A percentile compares a stretch with the other conserved stretches of the same genome.
phyloP scores from a whole-genome alignment of 192 early-diverging fungal genomes.

The Mortierella antarctica region DNA sequence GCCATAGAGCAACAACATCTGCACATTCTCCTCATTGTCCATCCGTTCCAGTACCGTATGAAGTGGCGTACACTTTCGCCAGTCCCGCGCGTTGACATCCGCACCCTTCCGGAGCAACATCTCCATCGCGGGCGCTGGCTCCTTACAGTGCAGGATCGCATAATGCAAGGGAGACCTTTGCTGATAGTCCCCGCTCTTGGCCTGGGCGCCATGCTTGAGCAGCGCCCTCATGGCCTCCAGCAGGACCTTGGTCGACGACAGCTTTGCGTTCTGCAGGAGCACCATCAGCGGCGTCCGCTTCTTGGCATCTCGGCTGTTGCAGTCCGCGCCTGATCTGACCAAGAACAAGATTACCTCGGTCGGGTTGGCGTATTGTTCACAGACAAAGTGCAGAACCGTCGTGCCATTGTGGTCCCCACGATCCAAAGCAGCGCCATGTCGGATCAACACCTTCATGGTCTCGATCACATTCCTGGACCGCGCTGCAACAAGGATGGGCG shows the following conservation, averaged over 20 bases:
- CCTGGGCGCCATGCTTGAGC: conserved; percentile 38
- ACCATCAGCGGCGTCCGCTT: conserved; percentile 50
- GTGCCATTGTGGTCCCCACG: conserved; percentile 47
- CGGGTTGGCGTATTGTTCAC: conserved; percentile 40
- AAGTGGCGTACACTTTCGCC: conserved; percentile 27
- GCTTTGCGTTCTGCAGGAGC: conserved; percentile 24
- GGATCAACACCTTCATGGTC: conserved; percentile 31
- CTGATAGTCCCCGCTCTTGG: conserved; percentile 18
- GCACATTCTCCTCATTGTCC: conserved; percentile 46
- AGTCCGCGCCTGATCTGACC: conserved; percentile 29
- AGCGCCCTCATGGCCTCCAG: conserved; percentile 36
- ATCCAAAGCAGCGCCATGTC: conserved; percentile 33
- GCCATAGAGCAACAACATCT: conserved; percentile 47
- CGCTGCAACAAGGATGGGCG: conserved; percentile 37
- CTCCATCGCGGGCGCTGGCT: conserved; percentile 41
- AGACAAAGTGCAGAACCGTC: conserved; percentile 43
- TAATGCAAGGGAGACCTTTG: conserved; percentile 38
- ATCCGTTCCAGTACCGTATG: conserved; percentile 39
- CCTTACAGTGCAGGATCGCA: conserved; percentile 31
- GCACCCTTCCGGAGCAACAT: conserved; percentile 44
- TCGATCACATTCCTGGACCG: conserved; percentile 30
- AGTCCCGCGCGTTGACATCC: conserved; percentile 43
- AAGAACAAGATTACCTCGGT: conserved; percentile 36
- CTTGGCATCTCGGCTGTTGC: conserved; percentile 45
- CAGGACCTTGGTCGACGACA: conserved; percentile 25